A percentile compares a stretch with the other conserved stretches of the same genome.
Evolutionary conservation across 2,329 filamentous ascomycete genomes (phyloP).

Genomic region (Graphilbum sp.): DNA sequence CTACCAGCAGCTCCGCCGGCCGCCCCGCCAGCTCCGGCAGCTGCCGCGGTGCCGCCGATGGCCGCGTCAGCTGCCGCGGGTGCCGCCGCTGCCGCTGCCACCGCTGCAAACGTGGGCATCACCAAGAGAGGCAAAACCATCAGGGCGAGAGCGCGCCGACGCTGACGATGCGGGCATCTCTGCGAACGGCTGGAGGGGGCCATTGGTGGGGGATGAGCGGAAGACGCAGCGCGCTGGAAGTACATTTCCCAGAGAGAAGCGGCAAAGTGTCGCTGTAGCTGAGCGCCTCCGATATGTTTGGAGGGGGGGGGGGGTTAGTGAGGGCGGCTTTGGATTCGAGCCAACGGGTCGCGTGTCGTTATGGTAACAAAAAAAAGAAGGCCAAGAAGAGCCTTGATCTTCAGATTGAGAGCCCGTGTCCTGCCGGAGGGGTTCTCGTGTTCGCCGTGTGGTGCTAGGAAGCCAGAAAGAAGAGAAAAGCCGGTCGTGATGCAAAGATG

Average conservation of each 20-base stretch:
- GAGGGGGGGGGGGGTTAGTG: too few species aligned
- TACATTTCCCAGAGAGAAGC: conserved; percentile 1
- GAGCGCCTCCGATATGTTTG: too few species aligned
- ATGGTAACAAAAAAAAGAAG: too few species aligned
- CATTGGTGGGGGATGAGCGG: conserved; percentile 4
- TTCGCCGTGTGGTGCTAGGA: too few species aligned
- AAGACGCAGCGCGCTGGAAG: conserved; percentile 1
- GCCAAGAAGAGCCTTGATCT: too few species aligned
- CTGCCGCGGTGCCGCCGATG: background rate
- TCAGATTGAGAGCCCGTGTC: too few species aligned
- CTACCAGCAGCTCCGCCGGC: conserved; percentile 1
- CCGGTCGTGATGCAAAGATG: too few species aligned
- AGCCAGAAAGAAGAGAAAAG: too few species aligned
- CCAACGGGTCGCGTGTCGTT: too few species aligned
- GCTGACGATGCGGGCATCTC: background rate
- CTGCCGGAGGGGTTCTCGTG: too few species aligned
- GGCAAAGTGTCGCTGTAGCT: background rate
- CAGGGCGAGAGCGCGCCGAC: conserved; percentile 6
- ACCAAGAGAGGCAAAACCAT: conserved; percentile 7
- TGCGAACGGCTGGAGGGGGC: background rate
- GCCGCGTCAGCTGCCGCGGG: background rate
- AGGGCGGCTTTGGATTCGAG: too few species aligned
- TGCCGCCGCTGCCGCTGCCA: background rate
- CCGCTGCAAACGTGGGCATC: conserved; percentile 5
- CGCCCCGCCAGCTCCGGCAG: background rate